These are phyloP conservation scores for Phytophthora agathidicida DNA, from an alignment of 352 stramenopile genomes.

Conservation along the genomic window DNA sequence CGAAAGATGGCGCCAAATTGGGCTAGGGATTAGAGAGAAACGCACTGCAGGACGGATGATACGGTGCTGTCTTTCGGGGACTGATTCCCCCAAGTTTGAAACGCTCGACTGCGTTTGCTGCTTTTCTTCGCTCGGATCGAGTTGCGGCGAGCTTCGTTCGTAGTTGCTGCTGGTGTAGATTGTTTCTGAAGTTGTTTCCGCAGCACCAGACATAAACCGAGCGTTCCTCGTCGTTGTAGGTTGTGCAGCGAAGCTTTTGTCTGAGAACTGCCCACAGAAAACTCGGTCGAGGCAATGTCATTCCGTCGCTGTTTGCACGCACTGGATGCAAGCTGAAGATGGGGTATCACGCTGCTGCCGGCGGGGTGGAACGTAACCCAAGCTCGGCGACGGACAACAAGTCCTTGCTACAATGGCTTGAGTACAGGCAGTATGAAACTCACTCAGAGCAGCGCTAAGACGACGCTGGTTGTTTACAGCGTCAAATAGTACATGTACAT, in stretches of 20 bases:
- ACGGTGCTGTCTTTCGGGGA: too few species aligned
- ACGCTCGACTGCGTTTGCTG: too few species aligned
- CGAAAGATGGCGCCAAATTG: slow-evolving; percentile 2
- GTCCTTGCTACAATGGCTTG: too few species aligned
- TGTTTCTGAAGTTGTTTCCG: slow-evolving; percentile 6
- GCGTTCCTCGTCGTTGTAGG: not conserved
- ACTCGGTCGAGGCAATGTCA: too few species aligned
- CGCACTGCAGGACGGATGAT: too few species aligned
- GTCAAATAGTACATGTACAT: too few species aligned
- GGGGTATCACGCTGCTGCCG: slow-evolving; percentile 6
- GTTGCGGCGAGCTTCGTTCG: slow-evolving; percentile 1
- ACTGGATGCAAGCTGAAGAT: slow-evolving; percentile 11
- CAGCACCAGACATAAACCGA: slow-evolving; percentile 1
- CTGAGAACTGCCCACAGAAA: too few species aligned
- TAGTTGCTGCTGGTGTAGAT: not conserved
- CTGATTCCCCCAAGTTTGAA: too few species aligned
- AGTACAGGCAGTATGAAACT: too few species aligned
- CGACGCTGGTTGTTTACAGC: too few species aligned
- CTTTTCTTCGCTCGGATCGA: slow-evolving; percentile 4
- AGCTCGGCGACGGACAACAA: slow-evolving; percentile 9
- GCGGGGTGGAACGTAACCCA: slow-evolving; percentile 17
- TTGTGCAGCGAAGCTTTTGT: too few species aligned
- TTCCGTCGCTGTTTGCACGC: not conserved
- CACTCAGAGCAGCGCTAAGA: not conserved
- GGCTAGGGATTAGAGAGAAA: too few species aligned